Evolutionary conservation across 805 yeast genomes (phyloP).

Genomic region (Cyberlindnera mrakii): DNA sequence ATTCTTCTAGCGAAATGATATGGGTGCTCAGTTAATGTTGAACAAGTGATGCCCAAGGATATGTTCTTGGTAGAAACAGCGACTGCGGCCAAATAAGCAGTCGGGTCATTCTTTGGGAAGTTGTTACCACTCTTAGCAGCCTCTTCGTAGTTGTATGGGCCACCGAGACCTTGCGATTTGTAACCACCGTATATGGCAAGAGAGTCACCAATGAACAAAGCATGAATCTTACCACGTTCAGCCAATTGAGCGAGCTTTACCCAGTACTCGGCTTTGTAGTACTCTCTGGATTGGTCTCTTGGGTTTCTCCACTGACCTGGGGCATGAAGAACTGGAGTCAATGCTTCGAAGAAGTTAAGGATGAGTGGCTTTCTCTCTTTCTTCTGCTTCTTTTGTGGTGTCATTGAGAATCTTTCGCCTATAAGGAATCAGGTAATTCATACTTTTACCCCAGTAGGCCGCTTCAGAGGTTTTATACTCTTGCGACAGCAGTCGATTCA

Average conservation of each 20-base stretch:
- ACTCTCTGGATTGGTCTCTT: constrained; percentile 20
- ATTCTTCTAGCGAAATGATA: constrained; percentile 39
- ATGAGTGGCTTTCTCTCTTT: constrained; percentile 14
- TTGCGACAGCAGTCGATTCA: too few relatives aligned
- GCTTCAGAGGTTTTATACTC: too few relatives aligned
- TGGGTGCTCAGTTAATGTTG: constrained; percentile 41
- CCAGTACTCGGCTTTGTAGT: constrained; percentile 31
- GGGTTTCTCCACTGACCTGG: constrained; percentile 26
- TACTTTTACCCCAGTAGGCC: too few relatives aligned
- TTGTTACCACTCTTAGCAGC: constrained; percentile 30
- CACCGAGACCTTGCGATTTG: constrained; percentile 24
- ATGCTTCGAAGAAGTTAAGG: constrained; percentile 21
- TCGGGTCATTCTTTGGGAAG: constrained; percentile 35
- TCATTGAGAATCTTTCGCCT: constrained; percentile 1
- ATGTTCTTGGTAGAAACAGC: constrained; percentile 38
- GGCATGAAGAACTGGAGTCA: constrained; percentile 22
- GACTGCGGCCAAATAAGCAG: constrained; percentile 33
- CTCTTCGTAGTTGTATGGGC: constrained; percentile 30
- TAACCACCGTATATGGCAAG: constrained; percentile 36
- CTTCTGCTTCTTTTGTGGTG: constrained; percentile 11
- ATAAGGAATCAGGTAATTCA: too few relatives aligned
- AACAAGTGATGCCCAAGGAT: constrained; percentile 37
- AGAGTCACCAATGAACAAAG: constrained; percentile 35
- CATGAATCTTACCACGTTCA: constrained; percentile 36
- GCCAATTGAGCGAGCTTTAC: constrained; percentile 32